Evolutionary conservation across 192 early-diverging fungal genomes (phyloP).

Genomic region (Gigaspora rosea): DNA sequence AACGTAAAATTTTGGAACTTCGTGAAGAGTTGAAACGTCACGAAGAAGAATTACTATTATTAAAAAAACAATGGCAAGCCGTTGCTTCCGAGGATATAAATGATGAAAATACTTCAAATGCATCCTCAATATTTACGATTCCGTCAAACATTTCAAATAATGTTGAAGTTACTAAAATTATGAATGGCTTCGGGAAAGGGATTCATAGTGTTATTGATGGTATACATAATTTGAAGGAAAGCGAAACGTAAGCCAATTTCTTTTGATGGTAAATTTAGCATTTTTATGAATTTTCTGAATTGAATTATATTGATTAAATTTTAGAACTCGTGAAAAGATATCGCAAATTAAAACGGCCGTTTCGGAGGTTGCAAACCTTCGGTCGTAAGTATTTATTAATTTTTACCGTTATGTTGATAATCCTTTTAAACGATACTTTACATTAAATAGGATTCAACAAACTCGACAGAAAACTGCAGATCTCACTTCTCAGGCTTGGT

Average conservation of each 20-base stretch:
- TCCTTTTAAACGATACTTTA: neutral
- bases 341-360: constrained; percentile 6
- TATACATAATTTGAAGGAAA: constrained; percentile 19
- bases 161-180: neutral
- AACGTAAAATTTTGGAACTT: too few species aligned
- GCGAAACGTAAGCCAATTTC: neutral
- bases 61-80: too few species aligned
- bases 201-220: constrained; percentile 14
- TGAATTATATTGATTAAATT: neutral
- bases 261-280: neutral
- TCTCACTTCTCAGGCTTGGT: constrained; percentile 10
- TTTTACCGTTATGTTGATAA: neutral
- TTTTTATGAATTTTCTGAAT: neutral
- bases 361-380: neutral
- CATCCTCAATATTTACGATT: too few species aligned
- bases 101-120: too few species aligned
- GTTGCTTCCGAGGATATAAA: too few species aligned
- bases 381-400: constrained; percentile 6
- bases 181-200: neutral
- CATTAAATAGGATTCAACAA: constrained; percentile 2
- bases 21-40: too few species aligned
- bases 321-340: neutral
- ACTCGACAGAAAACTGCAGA: constrained; percentile 15
- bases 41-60: too few species aligned
- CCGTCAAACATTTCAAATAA: neutral